A percentile compares a stretch with the other conserved stretches of the same genome.
Conservation (phyloP, 352 stramenopile species). For the Globisporangium solare region DNA sequence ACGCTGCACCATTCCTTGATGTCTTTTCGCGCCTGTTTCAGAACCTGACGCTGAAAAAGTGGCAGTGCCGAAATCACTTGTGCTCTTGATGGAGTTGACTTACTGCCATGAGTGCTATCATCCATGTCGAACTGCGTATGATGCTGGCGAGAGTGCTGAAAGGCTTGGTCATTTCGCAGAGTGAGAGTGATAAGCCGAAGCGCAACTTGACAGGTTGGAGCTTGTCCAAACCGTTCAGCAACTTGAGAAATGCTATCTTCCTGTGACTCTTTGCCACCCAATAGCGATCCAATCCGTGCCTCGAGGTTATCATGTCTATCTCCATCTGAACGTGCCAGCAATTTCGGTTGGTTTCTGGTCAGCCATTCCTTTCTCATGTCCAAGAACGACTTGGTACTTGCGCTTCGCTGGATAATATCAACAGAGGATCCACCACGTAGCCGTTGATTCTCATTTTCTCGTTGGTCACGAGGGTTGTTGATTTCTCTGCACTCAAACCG, state of each 20-base stretch:
- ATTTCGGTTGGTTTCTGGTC: slow-evolving; percentile 11
- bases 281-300: slow-evolving; percentile 36
- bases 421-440: background rate
- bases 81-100: slow-evolving; percentile 24
- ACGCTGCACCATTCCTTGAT: slow-evolving; percentile 85
- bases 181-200: slow-evolving; percentile 77
- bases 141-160: slow-evolving; percentile 34
- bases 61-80: slow-evolving; percentile 60
- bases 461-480: slow-evolving; percentile 17
- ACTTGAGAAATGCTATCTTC: slow-evolving; percentile 33
- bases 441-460: background rate
- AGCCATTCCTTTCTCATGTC: slow-evolving; percentile 22
- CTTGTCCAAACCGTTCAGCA: slow-evolving; percentile 48
- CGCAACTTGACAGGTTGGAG: slow-evolving; percentile 38
- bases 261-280: slow-evolving; percentile 13
- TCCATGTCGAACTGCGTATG: slow-evolving; percentile 61
- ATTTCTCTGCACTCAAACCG: slow-evolving; percentile 76
- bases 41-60: slow-evolving; percentile 68
- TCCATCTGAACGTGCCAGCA: slow-evolving; percentile 17
- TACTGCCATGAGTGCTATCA: slow-evolving; percentile 15
- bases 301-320: slow-evolving; percentile 32
- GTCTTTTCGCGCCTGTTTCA: slow-evolving; percentile 57
- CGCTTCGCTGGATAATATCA: slow-evolving; percentile 26
- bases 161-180: slow-evolving; percentile 64
- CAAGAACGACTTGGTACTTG: slow-evolving; percentile 50